Evolutionary conservation across 2,329 filamentous ascomycete genomes (phyloP).

Genomic region (Epichloe gansuensis): DNA sequence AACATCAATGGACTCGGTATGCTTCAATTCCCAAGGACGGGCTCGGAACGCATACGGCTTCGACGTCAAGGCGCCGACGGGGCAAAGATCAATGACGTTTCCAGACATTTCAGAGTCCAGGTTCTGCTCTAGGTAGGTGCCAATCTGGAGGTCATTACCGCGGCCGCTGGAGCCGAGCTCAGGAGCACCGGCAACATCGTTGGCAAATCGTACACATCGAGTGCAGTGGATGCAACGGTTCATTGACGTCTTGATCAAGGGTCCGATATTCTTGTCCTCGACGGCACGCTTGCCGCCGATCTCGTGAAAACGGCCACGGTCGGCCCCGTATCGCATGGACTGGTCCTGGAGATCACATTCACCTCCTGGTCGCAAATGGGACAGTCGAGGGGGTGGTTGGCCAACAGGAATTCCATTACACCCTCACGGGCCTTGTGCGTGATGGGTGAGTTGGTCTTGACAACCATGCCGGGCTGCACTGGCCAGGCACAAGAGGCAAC

Average conservation of each 20-base stretch:
- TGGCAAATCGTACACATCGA: constrained; percentile 92
- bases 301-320: constrained; percentile 95
- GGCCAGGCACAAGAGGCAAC: constrained; percentile 98
- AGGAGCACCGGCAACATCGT: constrained; percentile 90
- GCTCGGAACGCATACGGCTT: constrained; percentile 98
- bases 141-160: constrained; percentile 96
- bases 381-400: constrained; percentile 93
- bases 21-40: constrained; percentile 92
- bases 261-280: constrained; percentile 98
- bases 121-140: constrained; percentile 90
- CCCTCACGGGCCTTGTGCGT: constrained; percentile 97
- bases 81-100: constrained; percentile 97
- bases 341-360: constrained; percentile 99
- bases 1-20: constrained; percentile 92
- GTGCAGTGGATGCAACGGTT: constrained; percentile 99
- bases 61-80: constrained; percentile 88
- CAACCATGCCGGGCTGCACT: constrained; percentile 95
- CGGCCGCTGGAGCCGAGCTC: constrained; percentile 90
- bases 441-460: constrained; percentile 94
- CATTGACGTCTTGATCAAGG: constrained; percentile 98
- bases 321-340: constrained; percentile 96
- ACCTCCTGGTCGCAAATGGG: constrained; percentile 96
- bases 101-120: constrained; percentile 90
- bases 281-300: constrained; percentile 90
- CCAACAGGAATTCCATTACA: constrained; percentile 96